These are phyloP conservation scores for Coemansia sp. DNA, from an alignment of 192 early-diverging fungal species.

Conservation along the genomic window DNA sequence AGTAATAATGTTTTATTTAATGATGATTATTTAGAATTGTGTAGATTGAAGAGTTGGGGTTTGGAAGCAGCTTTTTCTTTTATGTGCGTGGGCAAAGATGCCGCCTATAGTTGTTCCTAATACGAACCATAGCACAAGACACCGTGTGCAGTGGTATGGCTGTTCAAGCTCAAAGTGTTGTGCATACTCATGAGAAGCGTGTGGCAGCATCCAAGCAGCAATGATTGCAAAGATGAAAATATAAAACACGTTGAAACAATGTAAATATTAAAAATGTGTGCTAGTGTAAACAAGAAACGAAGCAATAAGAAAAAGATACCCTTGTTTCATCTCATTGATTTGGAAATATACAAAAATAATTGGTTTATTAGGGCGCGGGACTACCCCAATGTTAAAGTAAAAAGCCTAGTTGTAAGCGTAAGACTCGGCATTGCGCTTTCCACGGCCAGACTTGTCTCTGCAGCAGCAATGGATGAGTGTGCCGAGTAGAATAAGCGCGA, in stretches of 20 bases:
- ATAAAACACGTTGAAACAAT: no score
- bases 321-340: background rate
- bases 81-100: background rate
- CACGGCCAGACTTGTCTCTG: no score
- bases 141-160: conserved; percentile 3
- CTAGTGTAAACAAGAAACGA: no score
- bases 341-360: background rate
- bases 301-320: no score
- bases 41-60: no score
- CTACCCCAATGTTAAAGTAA: background rate
- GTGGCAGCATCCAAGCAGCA: no score
- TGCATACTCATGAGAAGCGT: no score
- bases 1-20: background rate
- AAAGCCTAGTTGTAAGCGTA: background rate
- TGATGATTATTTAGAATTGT: no score
- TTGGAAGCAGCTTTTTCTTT: no score
- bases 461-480: background rate
- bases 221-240: no score
- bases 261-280: no score
- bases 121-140: background rate
- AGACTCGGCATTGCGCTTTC: background rate
- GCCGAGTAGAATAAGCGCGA: background rate
- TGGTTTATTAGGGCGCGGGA: background rate
- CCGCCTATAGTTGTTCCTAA: background rate
- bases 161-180: background rate